Base-by-base conservation (phyloP, 768 basidiomycete species). In the Mycena rosella region DNA sequence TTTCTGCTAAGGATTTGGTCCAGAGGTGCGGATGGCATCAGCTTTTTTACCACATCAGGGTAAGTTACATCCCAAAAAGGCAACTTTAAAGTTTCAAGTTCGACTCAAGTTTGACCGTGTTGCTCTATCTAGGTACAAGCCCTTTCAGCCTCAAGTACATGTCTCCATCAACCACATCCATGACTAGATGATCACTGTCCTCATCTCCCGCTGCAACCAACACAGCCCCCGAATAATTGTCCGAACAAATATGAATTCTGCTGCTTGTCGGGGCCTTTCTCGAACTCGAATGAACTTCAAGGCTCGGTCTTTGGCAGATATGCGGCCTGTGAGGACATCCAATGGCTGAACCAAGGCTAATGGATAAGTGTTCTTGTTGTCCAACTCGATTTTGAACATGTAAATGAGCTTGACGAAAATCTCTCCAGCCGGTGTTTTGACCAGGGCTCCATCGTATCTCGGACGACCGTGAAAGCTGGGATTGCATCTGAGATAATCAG, bases 161-260 rank as follows among this genome's bases (percentile, higher is more conserved):
- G 63, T 75, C 74, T 26, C 38, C 44, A 48, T 77, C 74, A 0
- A 75, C n/a, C 1, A 63, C 40, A 60, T 76, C 74, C 32, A 70
- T 40, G 0, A 74, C 67, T 7, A 76, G 27, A 22, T 59, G 70
- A 18, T 75, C 73, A 1, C 65, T 68, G 44, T 34, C 14, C 32
- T 38, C 49, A 24, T 48, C 63, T 11, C 38, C 49, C 2, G 32
- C 63, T 9, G 63, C 45, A 6, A 26, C 63, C 17, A 64, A n/a
- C 6, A 57, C 14, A 7, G 72, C 75, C 0, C 74, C 17, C 73
- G 59, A 17, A 76, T 64, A 29, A 77, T 74, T 11, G 74, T 71
- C 9, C 27, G 26, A 0, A 69, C 58, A 3, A 67, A 63, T 29
- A 77, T 63, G 24, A 76, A 73, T 48, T 71, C 66, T 2, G 22